Percentiles rank a stretch among this genome's conserved stretches.
Conservation (phyloP, 139 green algal genomes). For the Chlorella sp. region DNA sequence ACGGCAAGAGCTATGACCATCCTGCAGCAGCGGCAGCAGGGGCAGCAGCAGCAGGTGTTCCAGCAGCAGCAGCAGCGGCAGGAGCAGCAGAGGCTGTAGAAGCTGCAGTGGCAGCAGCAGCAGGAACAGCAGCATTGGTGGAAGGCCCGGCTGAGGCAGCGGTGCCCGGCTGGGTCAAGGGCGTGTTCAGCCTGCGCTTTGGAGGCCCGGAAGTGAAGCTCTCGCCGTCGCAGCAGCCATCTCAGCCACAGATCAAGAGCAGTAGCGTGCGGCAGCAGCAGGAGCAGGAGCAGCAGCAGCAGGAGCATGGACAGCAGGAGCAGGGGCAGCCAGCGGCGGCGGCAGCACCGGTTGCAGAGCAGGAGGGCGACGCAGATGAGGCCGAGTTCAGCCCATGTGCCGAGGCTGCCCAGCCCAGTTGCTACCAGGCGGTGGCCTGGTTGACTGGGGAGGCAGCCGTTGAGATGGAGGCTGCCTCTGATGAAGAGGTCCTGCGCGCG, state of each 20-base stretch:
- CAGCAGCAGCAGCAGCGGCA: background rate
- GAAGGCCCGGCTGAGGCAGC: background rate
- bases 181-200: conserved; percentile 35
- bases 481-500: conserved; percentile 18
- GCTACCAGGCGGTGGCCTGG: conserved; percentile 20
- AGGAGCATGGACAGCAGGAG: background rate
- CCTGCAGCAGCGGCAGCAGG: background rate
- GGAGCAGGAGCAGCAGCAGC: background rate
- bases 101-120: background rate
- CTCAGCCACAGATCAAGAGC: background rate
- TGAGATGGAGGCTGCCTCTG: conserved; percentile 20
- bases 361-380: background rate
- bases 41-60: background rate
- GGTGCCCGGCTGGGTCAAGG: conserved; percentile 8
- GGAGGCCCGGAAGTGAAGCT: conserved; percentile 44
- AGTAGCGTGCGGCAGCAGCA: background rate
- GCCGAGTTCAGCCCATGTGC: background rate
- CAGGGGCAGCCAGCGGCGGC: background rate
- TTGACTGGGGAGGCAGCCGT: conserved; percentile 9
- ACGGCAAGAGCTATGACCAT: background rate
- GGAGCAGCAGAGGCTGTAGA: background rate
- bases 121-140: background rate
- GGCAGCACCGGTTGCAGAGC: background rate
- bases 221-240: no score
- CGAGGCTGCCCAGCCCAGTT: background rate